These are phyloP conservation scores for Amanita pallidorosea DNA, from an alignment of 768 basidiomycete genomes.

Conservation along the genomic window DNA sequence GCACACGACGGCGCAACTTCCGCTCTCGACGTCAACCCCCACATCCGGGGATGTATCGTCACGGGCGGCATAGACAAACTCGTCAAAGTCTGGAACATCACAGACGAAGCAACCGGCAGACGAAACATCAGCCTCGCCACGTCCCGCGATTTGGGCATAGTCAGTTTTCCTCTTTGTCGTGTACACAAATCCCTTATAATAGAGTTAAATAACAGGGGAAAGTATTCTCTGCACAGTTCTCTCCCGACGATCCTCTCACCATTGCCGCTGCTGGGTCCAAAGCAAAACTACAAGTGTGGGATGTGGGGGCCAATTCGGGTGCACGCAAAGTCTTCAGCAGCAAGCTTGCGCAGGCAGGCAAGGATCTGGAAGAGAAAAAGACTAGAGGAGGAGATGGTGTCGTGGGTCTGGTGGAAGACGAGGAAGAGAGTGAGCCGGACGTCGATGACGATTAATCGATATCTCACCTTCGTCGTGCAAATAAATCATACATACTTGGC, in stretches of 20 bases:
- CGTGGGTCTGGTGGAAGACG: slow-evolving; percentile 57
- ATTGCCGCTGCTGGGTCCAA: slow-evolving; percentile 92
- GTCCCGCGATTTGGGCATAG: slow-evolving; percentile 84
- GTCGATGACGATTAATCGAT: slow-evolving; percentile 17
- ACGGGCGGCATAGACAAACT: slow-evolving; percentile 94
- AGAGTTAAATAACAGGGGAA: slow-evolving; percentile 57
- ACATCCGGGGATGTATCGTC: slow-evolving; percentile 81
- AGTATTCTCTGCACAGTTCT: slow-evolving; percentile 86
- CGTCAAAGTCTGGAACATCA: slow-evolving; percentile 93
- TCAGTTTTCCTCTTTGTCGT: slow-evolving; percentile 22
- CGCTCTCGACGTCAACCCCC: slow-evolving; percentile 83
- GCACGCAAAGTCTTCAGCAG: slow-evolving; percentile 75
- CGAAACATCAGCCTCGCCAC: slow-evolving; percentile 75
- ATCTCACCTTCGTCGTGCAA: background rate
- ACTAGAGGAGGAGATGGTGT: slow-evolving; percentile 46
- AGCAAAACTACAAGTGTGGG: slow-evolving; percentile 93
- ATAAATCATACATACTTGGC: background rate
- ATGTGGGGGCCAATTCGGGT: slow-evolving; percentile 75
- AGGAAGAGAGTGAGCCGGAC: slow-evolving; percentile 53
- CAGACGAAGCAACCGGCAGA: slow-evolving; percentile 55
- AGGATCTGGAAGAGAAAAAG: slow-evolving; percentile 51
- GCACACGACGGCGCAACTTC: slow-evolving; percentile 91
- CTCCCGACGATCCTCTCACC: slow-evolving; percentile 90
- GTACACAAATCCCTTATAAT: background rate
- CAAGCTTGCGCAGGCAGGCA: slow-evolving; percentile 68